phyloP scores from a whole-genome alignment of 2,329 filamentous ascomycete species.

The Fusarium sp. region DNA sequence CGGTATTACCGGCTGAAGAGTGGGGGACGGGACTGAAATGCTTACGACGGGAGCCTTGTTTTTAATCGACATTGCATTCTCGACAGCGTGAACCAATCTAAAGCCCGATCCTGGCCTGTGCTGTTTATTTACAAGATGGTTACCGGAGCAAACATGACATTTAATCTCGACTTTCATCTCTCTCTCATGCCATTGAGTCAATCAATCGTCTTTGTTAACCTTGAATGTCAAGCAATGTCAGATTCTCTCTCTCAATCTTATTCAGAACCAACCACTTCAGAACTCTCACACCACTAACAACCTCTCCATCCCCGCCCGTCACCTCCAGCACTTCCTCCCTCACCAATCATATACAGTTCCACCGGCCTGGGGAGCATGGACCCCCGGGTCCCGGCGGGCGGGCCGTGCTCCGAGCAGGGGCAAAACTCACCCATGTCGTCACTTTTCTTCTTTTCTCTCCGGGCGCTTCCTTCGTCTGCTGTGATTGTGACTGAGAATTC shows the following conservation, averaged over 20 bases:
- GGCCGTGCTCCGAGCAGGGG: conserved; percentile 31
- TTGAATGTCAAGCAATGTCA: not conserved
- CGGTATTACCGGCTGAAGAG: conserved; percentile 20
- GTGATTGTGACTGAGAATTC: conserved; percentile 18
- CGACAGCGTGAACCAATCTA: not conserved
- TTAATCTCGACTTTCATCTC: not conserved
- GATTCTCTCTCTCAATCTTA: not conserved
- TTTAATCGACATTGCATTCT: conserved; percentile 1
- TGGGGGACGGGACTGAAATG: not conserved
- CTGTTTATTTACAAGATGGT: conserved; percentile 19
- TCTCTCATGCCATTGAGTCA: not conserved
- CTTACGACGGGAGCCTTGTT: not conserved
- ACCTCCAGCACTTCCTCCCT: conserved; percentile 15
- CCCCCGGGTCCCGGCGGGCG: conserved; percentile 38
- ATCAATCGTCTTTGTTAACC: not conserved
- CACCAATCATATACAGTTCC: conserved; percentile 41
- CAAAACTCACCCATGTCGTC: conserved; percentile 28
- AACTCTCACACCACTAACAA: conserved; percentile 10
- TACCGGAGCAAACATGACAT: conserved; percentile 14
- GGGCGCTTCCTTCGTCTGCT: not conserved
- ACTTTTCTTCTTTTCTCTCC: conserved; percentile 5
- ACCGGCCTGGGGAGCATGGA: conserved; percentile 40
- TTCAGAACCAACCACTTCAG: not conserved
- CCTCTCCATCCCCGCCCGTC: conserved; percentile 9
- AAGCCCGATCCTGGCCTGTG: conserved; percentile 27